Evolutionary conservation across 164 flowering plant genomes (phyloP).

Genomic region (Amborella trichopoda): DNA sequence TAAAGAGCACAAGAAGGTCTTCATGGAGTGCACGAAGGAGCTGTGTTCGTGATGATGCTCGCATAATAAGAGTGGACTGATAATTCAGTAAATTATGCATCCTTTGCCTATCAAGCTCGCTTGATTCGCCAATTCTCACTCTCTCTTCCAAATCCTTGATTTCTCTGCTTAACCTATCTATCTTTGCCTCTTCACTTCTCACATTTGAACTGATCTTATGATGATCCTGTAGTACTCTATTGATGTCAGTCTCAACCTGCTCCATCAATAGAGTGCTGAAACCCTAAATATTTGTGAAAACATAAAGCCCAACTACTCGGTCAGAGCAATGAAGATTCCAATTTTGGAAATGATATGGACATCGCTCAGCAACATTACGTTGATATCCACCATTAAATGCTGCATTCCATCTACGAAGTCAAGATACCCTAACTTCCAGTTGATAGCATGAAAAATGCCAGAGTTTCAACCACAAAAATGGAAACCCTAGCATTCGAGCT

Average conservation of each 20-base stretch:
- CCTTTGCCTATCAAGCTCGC: constrained; percentile 13
- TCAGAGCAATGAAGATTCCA: no score
- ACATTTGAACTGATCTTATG: constrained; percentile 15
- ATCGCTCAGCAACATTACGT: no score
- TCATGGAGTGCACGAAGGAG: constrained; percentile 18
- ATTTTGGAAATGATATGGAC: no score
- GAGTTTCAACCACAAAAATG: no score
- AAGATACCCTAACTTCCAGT: no score
- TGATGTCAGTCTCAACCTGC: constrained; percentile 13
- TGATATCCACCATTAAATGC: no score
- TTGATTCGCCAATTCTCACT: background rate
- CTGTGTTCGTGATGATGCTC: constrained; percentile 17
- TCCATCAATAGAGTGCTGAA: constrained; percentile 6
- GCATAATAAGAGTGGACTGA: constrained; percentile 16
- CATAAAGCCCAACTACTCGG: no score
- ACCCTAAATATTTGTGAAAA: no score
- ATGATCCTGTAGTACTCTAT: constrained; percentile 13
- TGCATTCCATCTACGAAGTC: no score
- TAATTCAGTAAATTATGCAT: constrained; percentile 17
- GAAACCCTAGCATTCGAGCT: no score
- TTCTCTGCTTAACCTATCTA: constrained; percentile 14
- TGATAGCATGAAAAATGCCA: no score
- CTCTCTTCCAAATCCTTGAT: constrained; percentile 13
- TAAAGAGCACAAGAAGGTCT: constrained; percentile 12
- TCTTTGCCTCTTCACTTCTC: constrained; percentile 14